phyloP scores from a whole-genome alignment of 805 yeast species.

The Starmerella sirachaensis region DNA sequence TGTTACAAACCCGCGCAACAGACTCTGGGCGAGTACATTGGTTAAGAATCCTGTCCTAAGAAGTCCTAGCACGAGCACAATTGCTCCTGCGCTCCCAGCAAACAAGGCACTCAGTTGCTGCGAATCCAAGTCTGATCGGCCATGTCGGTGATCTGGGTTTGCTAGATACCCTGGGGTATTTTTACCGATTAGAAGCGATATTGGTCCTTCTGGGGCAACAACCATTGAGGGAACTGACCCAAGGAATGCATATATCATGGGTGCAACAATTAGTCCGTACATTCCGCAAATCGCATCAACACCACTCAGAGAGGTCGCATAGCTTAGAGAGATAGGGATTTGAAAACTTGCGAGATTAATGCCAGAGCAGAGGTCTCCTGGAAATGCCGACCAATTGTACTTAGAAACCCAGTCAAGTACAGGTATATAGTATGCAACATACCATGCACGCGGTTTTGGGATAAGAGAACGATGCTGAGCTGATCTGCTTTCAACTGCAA shows the following conservation, averaged over 20 bases:
- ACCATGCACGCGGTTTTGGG: constrained; percentile 21
- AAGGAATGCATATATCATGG: constrained; percentile 60
- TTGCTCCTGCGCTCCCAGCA: constrained; percentile 63
- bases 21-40: constrained; percentile 61
- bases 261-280: constrained; percentile 63
- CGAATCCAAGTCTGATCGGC: constrained; percentile 29
- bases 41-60: constrained; percentile 80
- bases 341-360: constrained; percentile 81
- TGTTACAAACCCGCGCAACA: constrained; percentile 70
- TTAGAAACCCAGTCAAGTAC: constrained; percentile 42
- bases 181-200: constrained; percentile 72
- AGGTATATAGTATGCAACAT: constrained; percentile 43
- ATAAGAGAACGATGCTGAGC: background rate
- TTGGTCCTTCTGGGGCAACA: constrained; percentile 87
- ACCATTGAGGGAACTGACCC: constrained; percentile 85
- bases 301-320: constrained; percentile 73
- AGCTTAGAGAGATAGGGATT: constrained; percentile 73
- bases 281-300: constrained; percentile 74
- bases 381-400: constrained; percentile 31
- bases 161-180: constrained; percentile 47
- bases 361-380: constrained; percentile 72
- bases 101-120: constrained; percentile 54
- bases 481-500: too few species aligned
- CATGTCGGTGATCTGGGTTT: constrained; percentile 29
- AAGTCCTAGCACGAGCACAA: constrained; percentile 60